phyloP scores from a whole-genome alignment of 768 basidiomycete genomes.

The Myochromella boudieri region DNA sequence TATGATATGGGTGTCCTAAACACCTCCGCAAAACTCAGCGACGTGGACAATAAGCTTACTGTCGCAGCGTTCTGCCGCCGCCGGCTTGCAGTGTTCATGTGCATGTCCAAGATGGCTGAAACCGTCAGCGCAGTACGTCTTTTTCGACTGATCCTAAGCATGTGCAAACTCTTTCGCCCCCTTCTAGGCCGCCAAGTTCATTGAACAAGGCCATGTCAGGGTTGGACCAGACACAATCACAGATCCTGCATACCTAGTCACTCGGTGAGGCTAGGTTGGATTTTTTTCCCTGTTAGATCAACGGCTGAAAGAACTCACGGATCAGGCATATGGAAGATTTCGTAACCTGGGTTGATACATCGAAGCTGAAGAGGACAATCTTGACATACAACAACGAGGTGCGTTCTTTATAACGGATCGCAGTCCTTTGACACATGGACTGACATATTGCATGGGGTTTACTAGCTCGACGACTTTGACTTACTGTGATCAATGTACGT shows the following conservation, averaged over 20 bases:
- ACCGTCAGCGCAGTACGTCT: slow-evolving; percentile 85
- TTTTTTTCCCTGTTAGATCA: too few species aligned
- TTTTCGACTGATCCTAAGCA: too few species aligned
- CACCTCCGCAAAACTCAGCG: slow-evolving; percentile 83
- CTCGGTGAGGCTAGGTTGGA: too few species aligned
- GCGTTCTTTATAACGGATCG: slow-evolving; percentile 2
- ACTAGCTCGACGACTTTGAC: slow-evolving; percentile 92
- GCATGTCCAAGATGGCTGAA: slow-evolving; percentile 92
- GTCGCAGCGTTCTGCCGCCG: slow-evolving; percentile 93
- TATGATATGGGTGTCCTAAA: slow-evolving; percentile 97
- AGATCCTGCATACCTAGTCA: slow-evolving; percentile 95
- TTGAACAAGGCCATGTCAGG: slow-evolving; percentile 97
- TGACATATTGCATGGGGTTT: slow-evolving; percentile 9
- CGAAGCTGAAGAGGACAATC: slow-evolving; percentile 93
- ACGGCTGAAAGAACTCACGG: too few species aligned
- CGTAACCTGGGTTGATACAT: slow-evolving; percentile 98
- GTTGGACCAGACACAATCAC: slow-evolving; percentile 95
- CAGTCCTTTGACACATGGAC: slow-evolving; percentile 5
- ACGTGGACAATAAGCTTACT: slow-evolving; percentile 94
- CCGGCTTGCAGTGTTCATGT: slow-evolving; percentile 89
- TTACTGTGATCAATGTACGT: slow-evolving; percentile 52
- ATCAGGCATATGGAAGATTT: slow-evolving; percentile 99
- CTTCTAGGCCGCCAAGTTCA: slow-evolving; percentile 89
- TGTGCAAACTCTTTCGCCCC: neutral
- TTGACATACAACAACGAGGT: slow-evolving; percentile 98